Evolutionary conservation across 1,284 basidiomycete genomes (phyloP).

Genomic region (Pyrrhoderma lamaoense): DNA sequence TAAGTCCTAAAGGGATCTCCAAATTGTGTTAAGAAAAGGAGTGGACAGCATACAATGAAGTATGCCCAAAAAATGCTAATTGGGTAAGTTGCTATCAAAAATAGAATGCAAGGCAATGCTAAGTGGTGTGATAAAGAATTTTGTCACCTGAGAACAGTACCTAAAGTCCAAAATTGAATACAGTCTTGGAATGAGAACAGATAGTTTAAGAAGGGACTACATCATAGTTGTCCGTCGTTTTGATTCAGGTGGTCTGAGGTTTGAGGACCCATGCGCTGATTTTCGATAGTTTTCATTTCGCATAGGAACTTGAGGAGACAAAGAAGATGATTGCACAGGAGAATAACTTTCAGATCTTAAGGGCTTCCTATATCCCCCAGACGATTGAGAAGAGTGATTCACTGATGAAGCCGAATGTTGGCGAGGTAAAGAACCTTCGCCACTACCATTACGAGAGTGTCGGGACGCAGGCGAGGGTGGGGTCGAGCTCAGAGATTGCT

Average conservation of each 20-base stretch:
- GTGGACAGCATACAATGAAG: neutral
- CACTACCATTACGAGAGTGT: neutral
- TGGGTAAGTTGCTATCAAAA: neutral
- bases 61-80: neutral
- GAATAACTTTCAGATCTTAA: conserved; percentile 4
- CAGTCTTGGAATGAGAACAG: neutral
- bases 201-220: conserved; percentile 3
- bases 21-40: neutral
- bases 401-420: neutral
- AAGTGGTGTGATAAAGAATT: no score
- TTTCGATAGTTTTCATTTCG: neutral
- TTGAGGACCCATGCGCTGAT: conserved; percentile 25
- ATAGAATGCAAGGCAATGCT: neutral
- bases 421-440: neutral
- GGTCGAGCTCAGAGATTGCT: neutral
- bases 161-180: neutral
- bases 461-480: neutral
- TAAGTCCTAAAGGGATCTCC: neutral
- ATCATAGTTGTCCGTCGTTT: conserved; percentile 18
- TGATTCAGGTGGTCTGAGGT: conserved; percentile 18
- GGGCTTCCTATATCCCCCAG: neutral
- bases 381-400: neutral
- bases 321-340: neutral
- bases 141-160: neutral
- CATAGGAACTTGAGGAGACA: neutral